phyloP scores from a whole-genome alignment of 805 yeast genomes.

The Candida sithepensis region DNA sequence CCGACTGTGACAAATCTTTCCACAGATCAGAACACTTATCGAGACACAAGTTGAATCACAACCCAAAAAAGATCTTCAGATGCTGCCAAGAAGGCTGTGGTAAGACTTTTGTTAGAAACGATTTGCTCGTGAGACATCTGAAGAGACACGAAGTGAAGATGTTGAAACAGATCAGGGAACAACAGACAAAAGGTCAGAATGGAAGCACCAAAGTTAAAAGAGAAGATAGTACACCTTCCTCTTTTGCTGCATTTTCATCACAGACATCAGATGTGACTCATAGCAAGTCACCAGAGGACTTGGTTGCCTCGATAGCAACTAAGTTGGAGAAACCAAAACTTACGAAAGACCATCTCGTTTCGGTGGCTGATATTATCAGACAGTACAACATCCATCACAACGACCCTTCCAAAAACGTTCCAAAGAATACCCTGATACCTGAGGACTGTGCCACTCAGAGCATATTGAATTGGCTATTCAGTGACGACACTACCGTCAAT shows the following conservation, averaged over 20 bases:
- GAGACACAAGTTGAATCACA: slow-evolving; percentile 61
- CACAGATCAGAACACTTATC: slow-evolving; percentile 62
- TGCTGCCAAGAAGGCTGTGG: slow-evolving; percentile 48
- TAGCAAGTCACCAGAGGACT: slow-evolving; percentile 1
- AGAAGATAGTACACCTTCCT: background rate
- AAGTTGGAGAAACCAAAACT: background rate
- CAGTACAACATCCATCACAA: background rate
- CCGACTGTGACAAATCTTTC: slow-evolving; percentile 53
- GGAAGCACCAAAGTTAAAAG: background rate
- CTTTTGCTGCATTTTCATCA: background rate
- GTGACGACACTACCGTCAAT: slow-evolving; percentile 14
- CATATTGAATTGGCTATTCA: slow-evolving; percentile 28
- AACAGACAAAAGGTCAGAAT: background rate
- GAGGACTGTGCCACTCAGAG: slow-evolving; percentile 10
- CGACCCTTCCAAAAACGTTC: background rate
- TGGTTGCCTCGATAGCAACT: background rate
- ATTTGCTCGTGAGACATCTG: slow-evolving; percentile 45
- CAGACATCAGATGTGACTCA: background rate
- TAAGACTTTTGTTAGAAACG: slow-evolving; percentile 62
- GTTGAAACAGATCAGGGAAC: slow-evolving; percentile 2
- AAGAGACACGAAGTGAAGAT: slow-evolving; percentile 36
- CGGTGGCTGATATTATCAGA: background rate
- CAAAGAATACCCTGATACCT: background rate
- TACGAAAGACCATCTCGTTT: background rate
- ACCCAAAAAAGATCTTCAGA: slow-evolving; percentile 49